phyloP scores from a whole-genome alignment of 805 yeast species.

The Jamesozyma hellenica region DNA sequence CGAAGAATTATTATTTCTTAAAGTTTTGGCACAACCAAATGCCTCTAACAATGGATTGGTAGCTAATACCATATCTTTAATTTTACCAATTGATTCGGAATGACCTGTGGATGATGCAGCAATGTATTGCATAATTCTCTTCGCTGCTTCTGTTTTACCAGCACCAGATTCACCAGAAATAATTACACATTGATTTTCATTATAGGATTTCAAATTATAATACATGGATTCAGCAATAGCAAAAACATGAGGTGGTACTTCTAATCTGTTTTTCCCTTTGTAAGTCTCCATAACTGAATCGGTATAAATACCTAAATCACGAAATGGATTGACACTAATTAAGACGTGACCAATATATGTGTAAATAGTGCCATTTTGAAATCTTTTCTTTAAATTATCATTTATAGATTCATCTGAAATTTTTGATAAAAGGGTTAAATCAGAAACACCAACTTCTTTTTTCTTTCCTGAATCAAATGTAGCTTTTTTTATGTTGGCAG shows the following conservation, averaged over 20 bases:
- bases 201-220: slow-evolving; percentile 86
- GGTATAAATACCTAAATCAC: slow-evolving; percentile 92
- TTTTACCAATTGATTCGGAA: slow-evolving; percentile 63
- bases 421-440: slow-evolving; percentile 76
- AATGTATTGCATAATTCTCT: slow-evolving; percentile 93
- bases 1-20: slow-evolving; percentile 94
- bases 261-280: slow-evolving; percentile 85
- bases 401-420: slow-evolving; percentile 89
- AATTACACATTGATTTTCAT: slow-evolving; percentile 93
- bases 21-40: slow-evolving; percentile 95
- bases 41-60: slow-evolving; percentile 98
- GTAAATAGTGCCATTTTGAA: slow-evolving; percentile 81
- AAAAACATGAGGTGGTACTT: slow-evolving; percentile 96
- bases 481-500: slow-evolving; percentile 65
- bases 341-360: slow-evolving; percentile 91
- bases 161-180: slow-evolving; percentile 98
- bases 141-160: slow-evolving; percentile 96
- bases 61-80: slow-evolving; percentile 95
- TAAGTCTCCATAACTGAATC: slow-evolving; percentile 64
- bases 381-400: slow-evolving; percentile 81
- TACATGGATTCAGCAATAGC: slow-evolving; percentile 97
- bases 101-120: slow-evolving; percentile 64
- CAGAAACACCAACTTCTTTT: slow-evolving; percentile 97
- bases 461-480: slow-evolving; percentile 79
- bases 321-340: slow-evolving; percentile 92